Evolutionary conservation across 345 rosid species (phyloP).

Genomic region (Triadica sebifera): DNA sequence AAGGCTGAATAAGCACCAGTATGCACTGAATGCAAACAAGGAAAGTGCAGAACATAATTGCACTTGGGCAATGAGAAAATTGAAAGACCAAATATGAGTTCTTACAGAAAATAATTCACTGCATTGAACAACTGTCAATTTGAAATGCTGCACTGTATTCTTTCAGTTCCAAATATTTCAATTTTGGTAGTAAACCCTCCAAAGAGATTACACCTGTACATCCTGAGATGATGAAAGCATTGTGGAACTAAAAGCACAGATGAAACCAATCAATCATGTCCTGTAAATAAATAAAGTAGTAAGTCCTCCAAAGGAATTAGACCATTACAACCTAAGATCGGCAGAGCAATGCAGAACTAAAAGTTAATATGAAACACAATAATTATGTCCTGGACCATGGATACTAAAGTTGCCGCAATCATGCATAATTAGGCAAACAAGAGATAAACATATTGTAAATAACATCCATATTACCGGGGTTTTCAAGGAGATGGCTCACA

Average conservation of each 20-base stretch:
- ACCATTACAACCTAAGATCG: background rate
- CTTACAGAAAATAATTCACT: background rate
- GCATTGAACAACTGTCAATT: background rate
- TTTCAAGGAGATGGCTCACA: background rate
- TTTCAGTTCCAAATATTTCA: background rate
- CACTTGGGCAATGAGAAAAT: background rate
- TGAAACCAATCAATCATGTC: background rate
- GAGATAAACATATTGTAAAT: background rate
- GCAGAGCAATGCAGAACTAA: background rate
- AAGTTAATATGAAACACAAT: background rate
- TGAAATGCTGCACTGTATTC: background rate
- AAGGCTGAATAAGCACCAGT: background rate
- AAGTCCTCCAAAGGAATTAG: background rate
- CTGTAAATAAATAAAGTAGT: background rate
- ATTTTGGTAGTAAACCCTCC: background rate
- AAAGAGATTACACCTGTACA: background rate
- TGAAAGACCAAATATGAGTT: background rate
- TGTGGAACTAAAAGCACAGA: background rate
- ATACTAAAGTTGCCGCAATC: background rate
- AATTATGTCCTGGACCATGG: background rate
- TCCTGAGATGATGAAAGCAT: background rate
- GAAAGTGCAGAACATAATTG: background rate
- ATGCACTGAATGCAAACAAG: background rate
- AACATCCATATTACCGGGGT: background rate
- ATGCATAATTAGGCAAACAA: constrained; percentile 1